A percentile compares a stretch with the other conserved stretches of the same genome.
Evolutionary conservation across 148 eudicot species (phyloP).

Genomic region (Euryodendron excelsum): DNA sequence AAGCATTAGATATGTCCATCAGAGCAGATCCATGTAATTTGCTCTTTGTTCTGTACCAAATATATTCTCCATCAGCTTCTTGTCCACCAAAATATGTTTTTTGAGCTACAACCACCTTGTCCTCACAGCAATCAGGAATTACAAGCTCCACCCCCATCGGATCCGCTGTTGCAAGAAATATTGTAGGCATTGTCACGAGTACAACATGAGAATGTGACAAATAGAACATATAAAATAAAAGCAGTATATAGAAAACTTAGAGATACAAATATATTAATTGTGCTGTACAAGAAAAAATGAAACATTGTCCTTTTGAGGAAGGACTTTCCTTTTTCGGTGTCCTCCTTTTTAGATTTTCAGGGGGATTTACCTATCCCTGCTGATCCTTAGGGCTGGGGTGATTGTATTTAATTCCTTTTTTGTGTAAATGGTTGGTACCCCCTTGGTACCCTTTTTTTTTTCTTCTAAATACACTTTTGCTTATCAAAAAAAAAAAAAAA

Average conservation of each 20-base stretch:
- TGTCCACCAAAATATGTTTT: conserved; percentile 87
- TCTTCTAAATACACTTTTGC: too few species aligned
- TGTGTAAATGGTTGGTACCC: too few species aligned
- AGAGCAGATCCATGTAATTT: conserved; percentile 54
- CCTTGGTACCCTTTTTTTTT: too few species aligned
- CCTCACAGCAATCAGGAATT: conserved; percentile 78
- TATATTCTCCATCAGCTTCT: conserved; percentile 76
- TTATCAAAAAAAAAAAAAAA: not conserved
- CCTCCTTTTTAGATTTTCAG: too few species aligned
- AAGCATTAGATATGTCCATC: conserved; percentile 39
- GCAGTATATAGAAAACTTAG: too few species aligned
- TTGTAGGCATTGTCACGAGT: not conserved
- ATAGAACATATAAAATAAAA: not conserved
- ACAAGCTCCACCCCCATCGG: conserved; percentile 75
- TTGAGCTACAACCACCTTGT: conserved; percentile 54
- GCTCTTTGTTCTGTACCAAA: conserved; percentile 73
- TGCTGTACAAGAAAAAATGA: too few species aligned
- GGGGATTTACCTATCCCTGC: too few species aligned
- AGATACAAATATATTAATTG: too few species aligned
- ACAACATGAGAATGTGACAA: not conserved
- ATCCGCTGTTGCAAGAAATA: conserved; percentile 52
- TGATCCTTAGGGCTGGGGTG: too few species aligned
- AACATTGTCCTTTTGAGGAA: too few species aligned
- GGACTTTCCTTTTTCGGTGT: too few species aligned
- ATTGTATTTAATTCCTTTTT: too few species aligned